A percentile compares a stretch with the other conserved stretches of the same genome.
Evolutionary conservation across 257 asterid species (phyloP).

Genomic region (Oldenlandia corymbosa): DNA sequence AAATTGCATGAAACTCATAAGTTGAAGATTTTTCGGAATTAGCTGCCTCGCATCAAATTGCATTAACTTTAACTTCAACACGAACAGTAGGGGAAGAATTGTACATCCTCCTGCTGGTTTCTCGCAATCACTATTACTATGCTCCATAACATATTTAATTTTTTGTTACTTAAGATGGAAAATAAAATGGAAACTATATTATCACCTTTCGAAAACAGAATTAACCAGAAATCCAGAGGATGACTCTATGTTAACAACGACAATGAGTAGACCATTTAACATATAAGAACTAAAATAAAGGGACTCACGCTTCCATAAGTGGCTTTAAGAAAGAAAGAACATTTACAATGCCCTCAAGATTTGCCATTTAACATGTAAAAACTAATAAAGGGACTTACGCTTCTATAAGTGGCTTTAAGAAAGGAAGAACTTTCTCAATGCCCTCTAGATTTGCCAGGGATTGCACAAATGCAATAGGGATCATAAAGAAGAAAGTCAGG

Average conservation of each 20-base stretch:
- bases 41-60: neutral
- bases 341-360: conserved; percentile 62
- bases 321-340: conserved; percentile 69
- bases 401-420: conserved; percentile 52
- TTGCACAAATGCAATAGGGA: conserved; percentile 85
- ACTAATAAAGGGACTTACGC: conserved; percentile 32
- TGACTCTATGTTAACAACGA: too few relatives aligned
- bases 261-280: too few relatives aligned
- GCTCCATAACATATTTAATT: neutral
- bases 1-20: too few relatives aligned
- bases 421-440: conserved; percentile 56
- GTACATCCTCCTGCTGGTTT: neutral
- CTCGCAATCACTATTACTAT: too few relatives aligned
- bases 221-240: neutral
- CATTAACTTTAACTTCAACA: neutral
- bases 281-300: neutral
- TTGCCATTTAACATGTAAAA: conserved; percentile 45
- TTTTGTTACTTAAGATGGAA: neutral
- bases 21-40: too few relatives aligned
- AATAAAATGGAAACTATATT: neutral
- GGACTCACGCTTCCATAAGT: conserved; percentile 44
- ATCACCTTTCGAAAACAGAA: neutral
- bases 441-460: conserved; percentile 80
- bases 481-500: conserved; percentile 81
- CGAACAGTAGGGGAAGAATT: neutral